Conservation (phyloP, 2,329 filamentous ascomycete genomes). For the Phialemoniopsis sp. region DNA sequence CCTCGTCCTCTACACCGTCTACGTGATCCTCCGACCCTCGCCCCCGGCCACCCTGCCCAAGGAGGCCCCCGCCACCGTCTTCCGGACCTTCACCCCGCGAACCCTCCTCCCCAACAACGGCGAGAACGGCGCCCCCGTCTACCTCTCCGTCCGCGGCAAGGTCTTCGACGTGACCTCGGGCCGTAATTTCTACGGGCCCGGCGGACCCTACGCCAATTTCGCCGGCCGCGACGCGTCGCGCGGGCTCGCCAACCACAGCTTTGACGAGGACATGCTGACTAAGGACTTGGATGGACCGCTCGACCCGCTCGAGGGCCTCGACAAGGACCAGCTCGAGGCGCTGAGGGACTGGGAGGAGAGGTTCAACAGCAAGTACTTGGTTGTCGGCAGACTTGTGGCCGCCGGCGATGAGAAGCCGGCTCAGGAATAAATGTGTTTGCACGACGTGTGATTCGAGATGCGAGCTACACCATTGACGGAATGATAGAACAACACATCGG, state of each 20-base stretch:
- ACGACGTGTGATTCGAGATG: too few species aligned
- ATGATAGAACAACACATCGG: too few species aligned
- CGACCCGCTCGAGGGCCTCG: conserved; percentile 70
- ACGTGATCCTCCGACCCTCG: conserved; percentile 47
- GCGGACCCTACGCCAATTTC: conserved; percentile 93
- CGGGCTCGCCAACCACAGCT: conserved; percentile 85
- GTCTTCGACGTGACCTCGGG: conserved; percentile 89
- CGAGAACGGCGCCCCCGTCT: conserved; percentile 68
- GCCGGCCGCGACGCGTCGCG: conserved; percentile 87
- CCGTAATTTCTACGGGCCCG: conserved; percentile 92
- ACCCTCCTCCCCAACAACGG: conserved; percentile 88
- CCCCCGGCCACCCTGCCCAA: conserved; percentile 42
- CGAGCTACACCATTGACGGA: too few species aligned
- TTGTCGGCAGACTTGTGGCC: conserved; percentile 82
- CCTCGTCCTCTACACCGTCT: conserved; percentile 54
- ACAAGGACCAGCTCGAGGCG: conserved; percentile 73
- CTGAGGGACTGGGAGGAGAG: conserved; percentile 89
- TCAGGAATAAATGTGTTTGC: too few species aligned
- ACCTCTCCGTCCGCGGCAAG: conserved; percentile 83
- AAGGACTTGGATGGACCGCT: conserved; percentile 81
- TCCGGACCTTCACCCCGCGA: conserved; percentile 68
- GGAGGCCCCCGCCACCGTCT: conserved; percentile 55
- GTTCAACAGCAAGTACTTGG: conserved; percentile 88
- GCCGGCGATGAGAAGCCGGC: conserved; percentile 31
- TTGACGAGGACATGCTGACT: conserved; percentile 93